Evolutionary conservation across 2,329 filamentous ascomycete genomes (phyloP).

Genomic region (Escovopsis sp.): DNA sequence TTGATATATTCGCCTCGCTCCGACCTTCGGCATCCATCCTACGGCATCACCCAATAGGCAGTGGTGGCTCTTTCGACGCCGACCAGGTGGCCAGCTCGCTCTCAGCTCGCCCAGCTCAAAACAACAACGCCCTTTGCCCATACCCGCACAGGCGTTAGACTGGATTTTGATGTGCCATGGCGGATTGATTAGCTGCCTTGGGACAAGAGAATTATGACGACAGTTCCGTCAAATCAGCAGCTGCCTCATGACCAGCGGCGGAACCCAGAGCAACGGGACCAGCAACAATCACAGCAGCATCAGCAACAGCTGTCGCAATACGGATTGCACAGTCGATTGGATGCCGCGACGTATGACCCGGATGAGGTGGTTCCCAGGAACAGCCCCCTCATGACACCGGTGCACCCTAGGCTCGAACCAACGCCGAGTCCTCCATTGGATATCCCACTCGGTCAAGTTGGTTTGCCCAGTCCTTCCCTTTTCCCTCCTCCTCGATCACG

Average conservation of each 20-base stretch:
- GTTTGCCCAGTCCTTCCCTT: too few species aligned
- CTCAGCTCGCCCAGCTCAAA: not conserved
- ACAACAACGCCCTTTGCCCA: not conserved
- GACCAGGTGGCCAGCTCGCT: not conserved
- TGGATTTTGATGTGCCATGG: conserved; percentile 5
- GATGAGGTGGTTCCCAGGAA: conserved; percentile 26
- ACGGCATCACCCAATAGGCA: too few species aligned
- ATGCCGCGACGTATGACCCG: conserved; percentile 21
- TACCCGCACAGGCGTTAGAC: not conserved
- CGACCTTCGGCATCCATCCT: too few species aligned
- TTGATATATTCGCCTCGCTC: too few species aligned
- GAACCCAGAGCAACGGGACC: not conserved
- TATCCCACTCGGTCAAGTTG: conserved; percentile 22
- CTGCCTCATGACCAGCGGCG: not conserved
- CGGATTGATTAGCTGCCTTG: conserved; percentile 4
- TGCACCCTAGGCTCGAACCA: conserved; percentile 17
- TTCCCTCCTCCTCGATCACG: conserved; percentile 17
- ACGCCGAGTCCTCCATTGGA: conserved; percentile 19
- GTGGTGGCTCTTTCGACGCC: not conserved
- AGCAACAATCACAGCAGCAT: too few species aligned
- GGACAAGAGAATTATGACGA: conserved; percentile 6
- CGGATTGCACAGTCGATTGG: conserved; percentile 1
- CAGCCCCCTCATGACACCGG: conserved; percentile 24
- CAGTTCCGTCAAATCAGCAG: conserved; percentile 1
- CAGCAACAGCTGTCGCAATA: not conserved